Base-by-base conservation (phyloP, 805 yeast genomes). In the Ogataea siamensis region DNA sequence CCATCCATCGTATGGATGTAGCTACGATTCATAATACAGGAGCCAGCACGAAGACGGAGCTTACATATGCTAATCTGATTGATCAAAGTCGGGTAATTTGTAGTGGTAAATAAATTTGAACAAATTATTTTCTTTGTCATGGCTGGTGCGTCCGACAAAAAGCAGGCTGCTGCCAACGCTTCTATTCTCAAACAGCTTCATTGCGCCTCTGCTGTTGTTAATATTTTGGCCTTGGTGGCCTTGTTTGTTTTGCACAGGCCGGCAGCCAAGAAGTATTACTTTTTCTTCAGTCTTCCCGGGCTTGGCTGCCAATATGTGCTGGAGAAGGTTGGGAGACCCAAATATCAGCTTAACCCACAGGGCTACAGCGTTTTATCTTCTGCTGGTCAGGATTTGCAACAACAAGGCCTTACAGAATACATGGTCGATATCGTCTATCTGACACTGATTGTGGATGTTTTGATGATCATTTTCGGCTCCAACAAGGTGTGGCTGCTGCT, bases 351-450 rank as follows among this genome's bases (percentile, higher is more conserved):
- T 5, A 61, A 66, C 11, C 54, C 50, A 1, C 71, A 71, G 30
- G 71, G 72, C 2, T 67, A 68, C 36, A 36, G 43, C 23, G 48
- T 53, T 11, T 62, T 83, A 32, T 54, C 72, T 3, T 62, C 58
- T 9, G 57, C 83, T 2, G 91, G 89, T 2, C 74, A 71, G 20
- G 85, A 84, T 50, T 68, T 83, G 42, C 60, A 60, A 39, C 84
- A 76, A 43, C 54, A 60, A 3, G 93, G 93, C 0, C 64, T 84
- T 27, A 80, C 80, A 25, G 91, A 84, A 58, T 83, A 80, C 64
- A 63, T 83, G 68, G 80, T 80, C 54, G 93, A 84, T 53, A 57
- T 82, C 9, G 63, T 84, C 42, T 83, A 83, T 53, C 57, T 83
- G 31, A 81, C 88, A 3, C 70, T 81, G 71, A 49, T 73, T 14